Conservation (phyloP, 176 grass and related monocot species). For the Aegilops sharonensis region DNA sequence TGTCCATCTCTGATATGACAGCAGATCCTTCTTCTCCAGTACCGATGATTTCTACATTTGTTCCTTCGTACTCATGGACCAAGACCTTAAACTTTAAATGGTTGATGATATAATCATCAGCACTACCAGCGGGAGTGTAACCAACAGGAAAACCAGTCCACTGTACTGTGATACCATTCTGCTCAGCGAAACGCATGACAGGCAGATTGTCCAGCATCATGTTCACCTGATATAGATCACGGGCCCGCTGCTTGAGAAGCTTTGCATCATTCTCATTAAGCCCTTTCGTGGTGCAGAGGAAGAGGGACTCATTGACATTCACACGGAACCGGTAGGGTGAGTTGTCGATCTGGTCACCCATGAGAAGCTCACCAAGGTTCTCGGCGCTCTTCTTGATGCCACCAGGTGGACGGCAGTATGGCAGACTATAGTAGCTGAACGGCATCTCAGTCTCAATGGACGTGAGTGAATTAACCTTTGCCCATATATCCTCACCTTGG, state of each 20-base stretch:
- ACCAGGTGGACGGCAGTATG: conserved; percentile 55
- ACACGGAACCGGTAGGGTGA: conserved; percentile 68
- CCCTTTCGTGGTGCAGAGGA: conserved; percentile 78
- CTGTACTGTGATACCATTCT: conserved; percentile 67
- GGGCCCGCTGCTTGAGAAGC: conserved; percentile 71
- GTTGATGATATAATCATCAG: conserved; percentile 80
- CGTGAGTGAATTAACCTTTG: conserved; percentile 85
- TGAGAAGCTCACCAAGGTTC: conserved; percentile 85
- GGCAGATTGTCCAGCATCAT: conserved; percentile 95
- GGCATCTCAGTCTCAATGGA: conserved; percentile 89
- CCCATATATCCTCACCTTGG: conserved; percentile 46
- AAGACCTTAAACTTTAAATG: conserved; percentile 85
- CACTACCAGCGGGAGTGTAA: conserved; percentile 53
- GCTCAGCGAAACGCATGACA: conserved; percentile 73
- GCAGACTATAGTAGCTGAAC: conserved; percentile 80
- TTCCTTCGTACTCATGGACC: conserved; percentile 73
- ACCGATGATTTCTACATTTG: conserved; percentile 59
- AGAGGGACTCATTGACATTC: conserved; percentile 69
- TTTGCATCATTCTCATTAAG: conserved; percentile 73
- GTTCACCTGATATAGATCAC: conserved; percentile 89
- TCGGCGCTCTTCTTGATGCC: conserved; percentile 90
- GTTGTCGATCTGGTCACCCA: conserved; percentile 94
- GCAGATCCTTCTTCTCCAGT: conserved; percentile 79
- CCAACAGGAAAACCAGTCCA: conserved; percentile 88
- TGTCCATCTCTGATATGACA: conserved; percentile 63